phyloP scores from a whole-genome alignment of 1,139 yeast genomes.

The Ogataea hybrid region DNA sequence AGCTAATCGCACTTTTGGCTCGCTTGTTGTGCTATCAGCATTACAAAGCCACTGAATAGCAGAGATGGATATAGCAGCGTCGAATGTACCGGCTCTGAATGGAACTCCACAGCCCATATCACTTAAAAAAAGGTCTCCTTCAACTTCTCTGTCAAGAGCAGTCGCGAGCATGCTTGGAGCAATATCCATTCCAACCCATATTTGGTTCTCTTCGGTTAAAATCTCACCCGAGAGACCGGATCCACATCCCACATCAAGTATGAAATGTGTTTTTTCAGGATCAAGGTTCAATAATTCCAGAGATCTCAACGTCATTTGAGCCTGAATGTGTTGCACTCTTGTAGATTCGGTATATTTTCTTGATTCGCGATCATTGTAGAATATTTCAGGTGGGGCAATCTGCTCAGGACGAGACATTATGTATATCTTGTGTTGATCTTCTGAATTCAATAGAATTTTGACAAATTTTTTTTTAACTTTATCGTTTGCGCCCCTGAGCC shows the following conservation, averaged over 20 bases:
- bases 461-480: slow-evolving; percentile 2
- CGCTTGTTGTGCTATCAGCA: slow-evolving; percentile 80
- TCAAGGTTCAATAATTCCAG: slow-evolving; percentile 78
- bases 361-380: slow-evolving; percentile 88
- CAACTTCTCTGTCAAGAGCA: slow-evolving; percentile 87
- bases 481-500: slow-evolving; percentile 7
- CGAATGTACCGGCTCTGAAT: slow-evolving; percentile 94
- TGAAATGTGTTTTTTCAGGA: slow-evolving; percentile 57
- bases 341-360: slow-evolving; percentile 86
- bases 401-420: slow-evolving; percentile 96
- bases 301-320: slow-evolving; percentile 94
- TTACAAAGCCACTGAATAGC: slow-evolving; percentile 98
- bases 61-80: slow-evolving; percentile 93
- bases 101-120: slow-evolving; percentile 97
- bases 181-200: slow-evolving; percentile 97
- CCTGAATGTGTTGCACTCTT: slow-evolving; percentile 97
- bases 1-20: slow-evolving; percentile 82
- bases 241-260: slow-evolving; percentile 96
- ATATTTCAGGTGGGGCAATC: slow-evolving; percentile 97
- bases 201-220: slow-evolving; percentile 87
- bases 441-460: too few species aligned
- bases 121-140: slow-evolving; percentile 86
- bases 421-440: too few species aligned
- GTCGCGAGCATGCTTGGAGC: slow-evolving; percentile 96
- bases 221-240: slow-evolving; percentile 96